phyloP scores from a whole-genome alignment of 2,329 filamentous ascomycete species.

The Coleophoma crateriformis region DNA sequence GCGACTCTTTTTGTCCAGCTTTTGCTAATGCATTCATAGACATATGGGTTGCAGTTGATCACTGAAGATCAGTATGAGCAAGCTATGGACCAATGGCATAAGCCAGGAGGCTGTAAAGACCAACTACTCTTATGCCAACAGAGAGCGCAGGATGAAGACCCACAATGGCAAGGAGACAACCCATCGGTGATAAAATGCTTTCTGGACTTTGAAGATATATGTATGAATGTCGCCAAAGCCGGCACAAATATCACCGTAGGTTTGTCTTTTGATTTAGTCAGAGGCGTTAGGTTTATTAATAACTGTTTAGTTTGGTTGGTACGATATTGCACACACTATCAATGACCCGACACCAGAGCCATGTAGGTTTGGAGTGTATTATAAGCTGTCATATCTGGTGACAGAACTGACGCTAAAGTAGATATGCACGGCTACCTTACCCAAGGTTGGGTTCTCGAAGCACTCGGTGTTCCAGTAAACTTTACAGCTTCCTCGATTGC shows the following conservation, averaged over 20 bases:
- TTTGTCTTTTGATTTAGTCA: too few species aligned
- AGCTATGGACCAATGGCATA: not conserved
- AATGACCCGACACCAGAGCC: too few species aligned
- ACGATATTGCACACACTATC: too few species aligned
- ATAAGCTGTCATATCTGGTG: not conserved
- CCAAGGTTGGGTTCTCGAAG: slow-evolving; percentile 37
- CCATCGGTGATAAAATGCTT: not conserved
- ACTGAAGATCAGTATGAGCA: not conserved
- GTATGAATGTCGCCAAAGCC: too few species aligned
- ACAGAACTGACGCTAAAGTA: not conserved
- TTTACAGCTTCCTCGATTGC: slow-evolving; percentile 39
- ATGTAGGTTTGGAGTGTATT: not conserved
- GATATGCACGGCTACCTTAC: slow-evolving; percentile 2
- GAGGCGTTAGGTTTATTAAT: too few species aligned
- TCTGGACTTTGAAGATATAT: too few species aligned
- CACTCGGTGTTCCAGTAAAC: slow-evolving; percentile 54
- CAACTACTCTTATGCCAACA: not conserved
- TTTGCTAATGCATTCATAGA: not conserved
- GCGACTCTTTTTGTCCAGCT: too few species aligned
- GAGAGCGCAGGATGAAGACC: not conserved
- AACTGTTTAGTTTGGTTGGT: too few species aligned
- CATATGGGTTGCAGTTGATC: slow-evolving; percentile 1
- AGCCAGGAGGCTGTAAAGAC: not conserved
- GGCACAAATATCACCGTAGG: too few species aligned
- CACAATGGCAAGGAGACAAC: not conserved